Percentiles rank a stretch among this genome's conserved stretches.
These are phyloP conservation scores for Phyllosticta citribraziliensis DNA, from an alignment of 2,329 filamentous ascomycete species.

Conservation along the genomic window DNA sequence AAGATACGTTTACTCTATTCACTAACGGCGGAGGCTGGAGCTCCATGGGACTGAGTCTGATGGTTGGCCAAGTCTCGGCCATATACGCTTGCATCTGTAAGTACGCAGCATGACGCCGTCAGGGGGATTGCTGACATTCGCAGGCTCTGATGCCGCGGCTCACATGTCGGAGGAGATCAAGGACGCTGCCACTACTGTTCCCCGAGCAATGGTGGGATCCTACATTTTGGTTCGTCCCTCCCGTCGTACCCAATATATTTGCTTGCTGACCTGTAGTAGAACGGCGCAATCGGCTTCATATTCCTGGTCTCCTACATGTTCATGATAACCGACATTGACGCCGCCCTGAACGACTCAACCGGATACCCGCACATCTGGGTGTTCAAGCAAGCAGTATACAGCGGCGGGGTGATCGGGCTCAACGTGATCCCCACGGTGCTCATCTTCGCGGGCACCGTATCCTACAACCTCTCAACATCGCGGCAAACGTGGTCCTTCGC, in stretches of 20 bases:
- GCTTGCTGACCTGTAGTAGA: background rate
- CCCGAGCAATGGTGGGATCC: conserved; percentile 12
- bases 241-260: no score
- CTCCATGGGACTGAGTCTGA: conserved; percentile 26
- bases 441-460: conserved; percentile 12
- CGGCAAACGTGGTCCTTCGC: conserved; percentile 15
- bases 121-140: background rate
- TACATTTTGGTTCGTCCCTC: conserved; percentile 4
- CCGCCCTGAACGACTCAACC: background rate
- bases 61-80: conserved; percentile 33
- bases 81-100: conserved; percentile 17
- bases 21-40: conserved; percentile 31
- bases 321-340: conserved; percentile 11
- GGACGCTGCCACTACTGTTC: conserved; percentile 11
- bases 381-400: conserved; percentile 9
- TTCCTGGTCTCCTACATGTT: conserved; percentile 15
- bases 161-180: conserved; percentile 12
- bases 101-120: background rate
- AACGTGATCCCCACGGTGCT: conserved; percentile 12
- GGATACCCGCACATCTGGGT: conserved; percentile 8
- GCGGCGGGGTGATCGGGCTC: conserved; percentile 10
- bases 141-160: conserved; percentile 7
- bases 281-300: conserved; percentile 12
- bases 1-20: conserved; percentile 25
- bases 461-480: conserved; percentile 12